phyloP scores from a whole-genome alignment of 495 filamentous ascomycete genomes.

The Penicillium riverlandense region DNA sequence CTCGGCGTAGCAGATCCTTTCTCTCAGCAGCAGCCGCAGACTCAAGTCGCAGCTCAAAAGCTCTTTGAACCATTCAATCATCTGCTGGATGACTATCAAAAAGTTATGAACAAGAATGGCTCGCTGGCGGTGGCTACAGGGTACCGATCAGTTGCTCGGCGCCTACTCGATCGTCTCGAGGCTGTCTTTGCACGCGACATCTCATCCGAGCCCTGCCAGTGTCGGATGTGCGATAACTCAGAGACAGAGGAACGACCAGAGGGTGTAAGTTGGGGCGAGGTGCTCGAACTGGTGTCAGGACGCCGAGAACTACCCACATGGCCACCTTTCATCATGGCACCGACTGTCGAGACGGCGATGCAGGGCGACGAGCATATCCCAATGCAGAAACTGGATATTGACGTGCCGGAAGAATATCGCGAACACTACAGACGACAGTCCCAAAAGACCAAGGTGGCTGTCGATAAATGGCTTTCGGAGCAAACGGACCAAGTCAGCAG shows the following conservation, averaged over 20 bases:
- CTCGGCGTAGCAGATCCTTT: slow-evolving; percentile 35
- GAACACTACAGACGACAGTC: slow-evolving; percentile 84
- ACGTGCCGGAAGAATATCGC: slow-evolving; percentile 83
- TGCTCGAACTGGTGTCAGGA: slow-evolving; percentile 86
- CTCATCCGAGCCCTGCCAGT: slow-evolving; percentile 69
- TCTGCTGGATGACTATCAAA: slow-evolving; percentile 76
- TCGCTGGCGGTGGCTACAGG: slow-evolving; percentile 94
- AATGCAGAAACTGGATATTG: slow-evolving; percentile 79
- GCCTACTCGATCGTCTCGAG: slow-evolving; percentile 86
- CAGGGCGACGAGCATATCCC: slow-evolving; percentile 48
- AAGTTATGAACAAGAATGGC: slow-evolving; percentile 73
- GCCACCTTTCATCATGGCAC: slow-evolving; percentile 74
- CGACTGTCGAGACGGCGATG: slow-evolving; percentile 47
- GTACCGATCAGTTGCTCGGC: slow-evolving; percentile 87
- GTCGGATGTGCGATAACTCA: slow-evolving; percentile 68
- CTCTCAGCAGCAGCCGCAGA: slow-evolving; percentile 19
- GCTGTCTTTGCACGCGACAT: slow-evolving; percentile 90
- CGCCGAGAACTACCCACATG: slow-evolving; percentile 76
- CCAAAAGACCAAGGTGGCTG: slow-evolving; percentile 73
- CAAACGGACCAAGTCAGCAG: slow-evolving; percentile 64
- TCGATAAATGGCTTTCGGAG: slow-evolving; percentile 77
- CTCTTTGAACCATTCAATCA: slow-evolving; percentile 75
- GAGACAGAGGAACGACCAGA: slow-evolving; percentile 44
- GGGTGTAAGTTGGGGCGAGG: slow-evolving; percentile 94
- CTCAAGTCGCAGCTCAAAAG: slow-evolving; percentile 43